These are phyloP conservation scores for Ophiostoma pallidulum DNA, from an alignment of 2,329 filamentous ascomycete species.

Conservation along the genomic window DNA sequence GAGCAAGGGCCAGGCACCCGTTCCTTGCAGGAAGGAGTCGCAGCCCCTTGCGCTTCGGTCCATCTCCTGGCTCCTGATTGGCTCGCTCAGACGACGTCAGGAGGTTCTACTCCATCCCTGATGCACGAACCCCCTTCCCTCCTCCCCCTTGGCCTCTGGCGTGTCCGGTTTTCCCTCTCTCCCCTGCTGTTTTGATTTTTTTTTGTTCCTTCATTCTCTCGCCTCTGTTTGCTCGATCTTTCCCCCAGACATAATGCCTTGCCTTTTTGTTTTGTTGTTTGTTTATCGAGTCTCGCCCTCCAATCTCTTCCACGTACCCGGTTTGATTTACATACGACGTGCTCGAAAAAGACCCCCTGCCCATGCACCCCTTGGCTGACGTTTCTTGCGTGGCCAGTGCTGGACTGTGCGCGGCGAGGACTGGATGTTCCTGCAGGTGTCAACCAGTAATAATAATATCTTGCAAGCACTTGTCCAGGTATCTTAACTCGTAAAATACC, in stretches of 20 bases:
- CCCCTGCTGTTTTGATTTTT: not conserved
- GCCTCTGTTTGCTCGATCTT: too few species aligned
- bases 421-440: too few species aligned
- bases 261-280: too few species aligned
- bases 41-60: not conserved
- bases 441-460: too few species aligned
- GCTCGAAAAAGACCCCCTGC: too few species aligned
- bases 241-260: too few species aligned
- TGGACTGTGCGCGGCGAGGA: not conserved
- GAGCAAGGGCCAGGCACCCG: too few species aligned
- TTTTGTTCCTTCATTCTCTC: not conserved
- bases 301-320: not conserved
- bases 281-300: too few species aligned
- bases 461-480: too few species aligned
- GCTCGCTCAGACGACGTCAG: not conserved
- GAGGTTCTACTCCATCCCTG: not conserved
- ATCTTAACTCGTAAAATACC: too few species aligned
- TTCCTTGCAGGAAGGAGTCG: slow-evolving; percentile 3
- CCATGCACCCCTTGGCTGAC: slow-evolving; percentile 4
- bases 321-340: too few species aligned
- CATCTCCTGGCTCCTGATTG: not conserved
- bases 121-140: slow-evolving; percentile 3
- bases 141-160: not conserved
- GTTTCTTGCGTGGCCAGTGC: not conserved
- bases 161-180: not conserved